Conservation (phyloP, 345 rosid genomes). For the Sisymbrium altissimum region DNA sequence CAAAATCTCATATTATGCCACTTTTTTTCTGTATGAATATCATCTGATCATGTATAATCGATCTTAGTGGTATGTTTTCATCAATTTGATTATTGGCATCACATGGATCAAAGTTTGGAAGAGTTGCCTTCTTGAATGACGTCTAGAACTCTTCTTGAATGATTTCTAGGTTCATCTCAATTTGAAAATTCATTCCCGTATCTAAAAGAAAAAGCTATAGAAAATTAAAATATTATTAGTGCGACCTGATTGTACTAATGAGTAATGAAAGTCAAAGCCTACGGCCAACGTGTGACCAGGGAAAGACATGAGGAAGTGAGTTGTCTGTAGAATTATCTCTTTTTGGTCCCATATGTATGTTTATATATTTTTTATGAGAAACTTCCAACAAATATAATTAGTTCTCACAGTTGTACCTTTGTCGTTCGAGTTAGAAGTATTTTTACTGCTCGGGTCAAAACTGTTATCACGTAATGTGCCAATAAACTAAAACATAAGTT, state of each 20-base stretch:
- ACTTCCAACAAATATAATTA: too few relatives aligned
- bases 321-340: not conserved
- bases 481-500: too few relatives aligned
- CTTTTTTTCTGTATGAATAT: slow-evolving; percentile 6
- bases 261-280: too few relatives aligned
- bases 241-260: too few relatives aligned
- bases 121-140: not conserved
- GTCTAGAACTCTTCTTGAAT: not conserved
- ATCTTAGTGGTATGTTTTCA: not conserved
- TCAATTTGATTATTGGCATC: not conserved
- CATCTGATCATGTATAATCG: not conserved
- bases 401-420: too few relatives aligned
- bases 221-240: too few relatives aligned
- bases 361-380: too few relatives aligned
- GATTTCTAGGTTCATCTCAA: not conserved
- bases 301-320: not conserved
- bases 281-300: not conserved
- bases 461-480: too few relatives aligned
- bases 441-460: too few relatives aligned
- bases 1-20: slow-evolving; percentile 1
- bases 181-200: not conserved
- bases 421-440: too few relatives aligned
- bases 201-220: too few relatives aligned
- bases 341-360: too few relatives aligned
- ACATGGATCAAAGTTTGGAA: not conserved